Conservation (phyloP, 1,139 yeast genomes). For the Zygosaccharomyces pseudobailii region DNA sequence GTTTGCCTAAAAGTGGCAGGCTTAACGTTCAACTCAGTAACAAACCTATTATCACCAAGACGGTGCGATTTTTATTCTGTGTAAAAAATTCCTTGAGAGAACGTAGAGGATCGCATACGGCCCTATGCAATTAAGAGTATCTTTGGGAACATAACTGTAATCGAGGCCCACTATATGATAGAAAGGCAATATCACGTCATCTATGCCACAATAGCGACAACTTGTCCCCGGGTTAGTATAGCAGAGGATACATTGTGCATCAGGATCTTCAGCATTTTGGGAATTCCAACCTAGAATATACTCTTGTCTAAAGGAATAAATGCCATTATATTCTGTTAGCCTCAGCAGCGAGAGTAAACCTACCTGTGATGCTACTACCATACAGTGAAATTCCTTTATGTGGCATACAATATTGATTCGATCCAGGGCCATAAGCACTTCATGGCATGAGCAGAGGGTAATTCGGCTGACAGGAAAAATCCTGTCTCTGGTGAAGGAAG, state of each 20-base stretch:
- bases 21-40: no score
- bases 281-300: slow-evolving; percentile 26
- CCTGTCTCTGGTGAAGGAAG: slow-evolving; percentile 39
- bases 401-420: slow-evolving; percentile 46
- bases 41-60: slow-evolving; percentile 71
- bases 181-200: slow-evolving; percentile 19
- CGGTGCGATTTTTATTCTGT: slow-evolving; percentile 60
- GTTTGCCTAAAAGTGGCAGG: no score
- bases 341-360: slow-evolving; percentile 51
- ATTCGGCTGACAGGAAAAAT: slow-evolving; percentile 37
- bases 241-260: slow-evolving; percentile 8
- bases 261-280: slow-evolving; percentile 14
- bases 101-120: slow-evolving; percentile 18
- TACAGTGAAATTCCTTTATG: slow-evolving; percentile 50
- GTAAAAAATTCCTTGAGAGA: background rate
- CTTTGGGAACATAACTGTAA: slow-evolving; percentile 16
- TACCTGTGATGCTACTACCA: slow-evolving; percentile 48
- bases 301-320: slow-evolving; percentile 49
- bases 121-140: slow-evolving; percentile 6
- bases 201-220: slow-evolving; percentile 12
- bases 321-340: slow-evolving; percentile 49
- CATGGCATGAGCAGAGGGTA: slow-evolving; percentile 33
- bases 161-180: slow-evolving; percentile 20
- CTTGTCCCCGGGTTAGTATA: slow-evolving; percentile 1
- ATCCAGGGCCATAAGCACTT: slow-evolving; percentile 37